Base-by-base conservation (phyloP, 2,329 filamentous ascomycete genomes). In the Pseudocercospora macadamiae region DNA sequence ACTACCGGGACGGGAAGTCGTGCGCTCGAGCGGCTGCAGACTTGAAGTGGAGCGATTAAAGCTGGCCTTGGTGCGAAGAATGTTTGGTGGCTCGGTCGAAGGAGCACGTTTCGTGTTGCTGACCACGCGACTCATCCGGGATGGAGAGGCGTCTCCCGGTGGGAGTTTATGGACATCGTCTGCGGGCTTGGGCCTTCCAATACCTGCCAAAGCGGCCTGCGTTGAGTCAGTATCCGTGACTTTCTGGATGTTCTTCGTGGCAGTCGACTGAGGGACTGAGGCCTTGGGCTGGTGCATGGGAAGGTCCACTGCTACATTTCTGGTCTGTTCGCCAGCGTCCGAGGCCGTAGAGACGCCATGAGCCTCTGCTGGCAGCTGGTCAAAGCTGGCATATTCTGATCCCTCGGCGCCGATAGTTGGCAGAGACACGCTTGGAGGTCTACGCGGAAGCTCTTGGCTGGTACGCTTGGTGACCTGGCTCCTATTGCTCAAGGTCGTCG, bases 151-250 rank as follows among this genome's bases (percentile, higher is more conserved):
- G 18, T 65, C 63, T 4, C 63, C 63, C 1, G 66, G 58, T 12
- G 67, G 66, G 49, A 63, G 36, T 44, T 64, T 68, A 39, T 73
- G 67, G 23, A 67, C 66, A 49, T 89, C 84, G n/a, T 78, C 78
- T 55, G 81, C 80, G 57, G 82, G 81, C 36, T 71, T 62, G 66
- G 78, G 69, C 65, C 86, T 88, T 64, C 91, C 91, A 70, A 96
- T 86, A 63, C 92, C 93, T 61, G 88, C 91, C n/a, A 89, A 86
- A 16, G 90, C 91, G 61, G 91, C 92, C 73, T 88, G 87, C 48
- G 88, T 86, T n/a, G 91, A 96, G 77, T 97, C 92, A 66, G 93
- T 97, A 66, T 91, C 88, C 30, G 93, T 97, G 61, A 97, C 92
- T 12, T 85, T 82, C 72, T 89, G 86, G 51, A 97, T 91, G 69